A percentile compares a stretch with the other conserved stretches of the same genome.
Evolutionary conservation across 2,329 filamentous ascomycete species (phyloP).

Genomic region (Fusarium napiforme): DNA sequence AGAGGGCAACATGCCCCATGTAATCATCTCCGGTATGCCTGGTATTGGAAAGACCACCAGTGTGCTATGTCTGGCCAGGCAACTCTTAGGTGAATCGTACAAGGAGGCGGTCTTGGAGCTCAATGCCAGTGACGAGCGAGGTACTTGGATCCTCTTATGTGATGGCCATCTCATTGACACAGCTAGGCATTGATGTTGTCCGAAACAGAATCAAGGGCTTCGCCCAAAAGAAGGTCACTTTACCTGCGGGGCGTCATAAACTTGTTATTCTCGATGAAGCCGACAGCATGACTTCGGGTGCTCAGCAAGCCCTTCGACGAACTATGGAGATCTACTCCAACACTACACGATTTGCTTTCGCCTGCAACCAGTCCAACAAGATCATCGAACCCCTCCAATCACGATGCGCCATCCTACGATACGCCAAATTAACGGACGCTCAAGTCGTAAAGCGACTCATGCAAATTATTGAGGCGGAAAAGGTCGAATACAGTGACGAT

Average conservation of each 20-base stretch:
- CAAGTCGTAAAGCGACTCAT: slow-evolving; percentile 91
- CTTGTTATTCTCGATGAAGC: slow-evolving; percentile 97
- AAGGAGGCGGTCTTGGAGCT: slow-evolving; percentile 97
- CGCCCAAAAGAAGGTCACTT: slow-evolving; percentile 97
- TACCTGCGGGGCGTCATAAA: slow-evolving; percentile 91
- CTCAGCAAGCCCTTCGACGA: slow-evolving; percentile 91
- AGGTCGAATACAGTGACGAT: slow-evolving; percentile 90
- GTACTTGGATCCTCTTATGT: slow-evolving; percentile 50
- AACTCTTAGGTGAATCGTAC: slow-evolving; percentile 91
- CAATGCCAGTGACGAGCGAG: slow-evolving; percentile 95
- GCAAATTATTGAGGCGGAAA: slow-evolving; percentile 93
- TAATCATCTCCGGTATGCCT: slow-evolving; percentile 99
- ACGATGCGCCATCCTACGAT: slow-evolving; percentile 93
- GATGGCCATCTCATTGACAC: neutral
- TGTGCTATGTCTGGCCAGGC: slow-evolving; percentile 89
- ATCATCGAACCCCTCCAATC: slow-evolving; percentile 99
- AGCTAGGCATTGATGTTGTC: slow-evolving; percentile 89
- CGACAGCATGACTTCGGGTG: slow-evolving; percentile 97
- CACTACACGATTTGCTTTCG: slow-evolving; percentile 96
- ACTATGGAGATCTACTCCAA: slow-evolving; percentile 99
- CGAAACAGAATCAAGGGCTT: slow-evolving; percentile 98
- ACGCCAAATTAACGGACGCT: slow-evolving; percentile 89
- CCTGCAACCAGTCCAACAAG: slow-evolving; percentile 98
- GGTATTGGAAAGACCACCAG: slow-evolving; percentile 99
- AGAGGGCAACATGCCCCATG: slow-evolving; percentile 98